Evolutionary conservation across 2,329 filamentous ascomycete genomes (phyloP), one percentile per base, ranked within the genome.

Genomic region (Neonectria neomacrospora): DNA sequence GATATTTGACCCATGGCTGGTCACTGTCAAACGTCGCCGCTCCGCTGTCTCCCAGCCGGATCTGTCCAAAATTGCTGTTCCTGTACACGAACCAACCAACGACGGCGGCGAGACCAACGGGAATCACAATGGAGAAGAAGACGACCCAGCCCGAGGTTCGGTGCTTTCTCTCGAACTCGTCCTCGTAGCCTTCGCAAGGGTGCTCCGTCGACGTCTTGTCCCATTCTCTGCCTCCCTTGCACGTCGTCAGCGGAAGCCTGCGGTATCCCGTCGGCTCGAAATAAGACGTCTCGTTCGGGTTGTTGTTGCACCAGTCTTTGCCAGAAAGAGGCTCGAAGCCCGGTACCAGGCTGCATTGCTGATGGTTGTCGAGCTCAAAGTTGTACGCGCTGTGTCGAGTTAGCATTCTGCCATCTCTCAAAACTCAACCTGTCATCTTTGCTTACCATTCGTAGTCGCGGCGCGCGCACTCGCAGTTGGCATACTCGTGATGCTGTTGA

Each of bases 381-480:
- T 99, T 99, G 84, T 93, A 99, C 76, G 96, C 95, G 80, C 93
- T 96, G 68, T 26, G n/a, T 28, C 30, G 45, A 22, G 39, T 74
- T 64, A 74, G 68, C 39, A 37, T 32, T 42, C 18, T 4, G 18
- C 12, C 42, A 7, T 32, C 45, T 8, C 32, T n/a, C n/a, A 5
- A 34, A 14, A 26, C 2, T 28, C 2, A 2, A 2, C 18, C 20
- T 14, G 23, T 16, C 32, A 16, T 61, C 14, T 20, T 16, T 37
- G 80, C 89, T 81, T 81, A 94, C 92, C 96, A 99, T 85, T 99
- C 96, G 76, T 90, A 99, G 79, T 99, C 96, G 62, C 88, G 86
- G 55, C 93, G 86, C 9, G 88, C 91, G 80, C 96, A 99, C 63
- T 87, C 84, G 82, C 96, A 99, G 77, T 96, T 93, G 67, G 86